A percentile compares a stretch with the other conserved stretches of the same genome.
Conservation (phyloP, 1,284 basidiomycete genomes). For the Meira miltonrushii region DNA sequence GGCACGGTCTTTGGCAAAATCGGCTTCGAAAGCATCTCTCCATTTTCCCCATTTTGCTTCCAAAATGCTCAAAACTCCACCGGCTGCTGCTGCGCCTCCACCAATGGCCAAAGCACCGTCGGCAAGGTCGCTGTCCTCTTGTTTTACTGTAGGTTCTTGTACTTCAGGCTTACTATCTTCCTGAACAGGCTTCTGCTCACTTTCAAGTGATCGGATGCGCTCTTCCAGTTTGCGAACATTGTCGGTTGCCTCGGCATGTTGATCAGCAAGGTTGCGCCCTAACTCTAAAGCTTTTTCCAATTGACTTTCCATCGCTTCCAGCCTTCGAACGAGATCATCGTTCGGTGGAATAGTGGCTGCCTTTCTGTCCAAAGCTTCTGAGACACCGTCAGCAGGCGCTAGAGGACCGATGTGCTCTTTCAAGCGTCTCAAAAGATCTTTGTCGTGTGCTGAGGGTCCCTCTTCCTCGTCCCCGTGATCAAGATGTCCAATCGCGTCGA, state of each 20-base stretch:
- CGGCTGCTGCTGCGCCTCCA: slow-evolving; percentile 24
- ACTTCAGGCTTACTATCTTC: not conserved
- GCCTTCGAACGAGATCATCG: slow-evolving; percentile 66
- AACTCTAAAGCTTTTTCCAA: slow-evolving; percentile 72
- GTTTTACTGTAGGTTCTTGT: slow-evolving; percentile 13
- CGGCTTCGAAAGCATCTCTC: slow-evolving; percentile 52
- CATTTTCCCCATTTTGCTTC: slow-evolving; percentile 70
- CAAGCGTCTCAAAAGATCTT: not conserved
- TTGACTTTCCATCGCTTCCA: slow-evolving; percentile 67
- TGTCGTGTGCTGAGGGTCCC: not conserved
- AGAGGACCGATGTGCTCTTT: slow-evolving; percentile 30
- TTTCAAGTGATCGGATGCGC: slow-evolving; percentile 56
- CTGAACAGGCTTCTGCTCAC: not conserved
- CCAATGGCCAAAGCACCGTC: not conserved
- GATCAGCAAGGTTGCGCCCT: slow-evolving; percentile 68
- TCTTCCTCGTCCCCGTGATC: not conserved
- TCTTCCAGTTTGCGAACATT: slow-evolving; percentile 72
- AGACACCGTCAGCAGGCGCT: slow-evolving; percentile 35
- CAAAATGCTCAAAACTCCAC: slow-evolving; percentile 58
- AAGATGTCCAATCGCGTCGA: not conserved
- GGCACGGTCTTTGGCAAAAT: slow-evolving; percentile 62
- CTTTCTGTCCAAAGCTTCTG: slow-evolving; percentile 7
- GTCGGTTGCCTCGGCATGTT: slow-evolving; percentile 71
- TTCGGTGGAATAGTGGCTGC: slow-evolving; percentile 43
- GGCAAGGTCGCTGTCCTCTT: slow-evolving; percentile 11